A percentile compares a stretch with the other conserved stretches of the same genome.
These are phyloP conservation scores for Termitomyces sp. DNA, from an alignment of 768 basidiomycete genomes.

Conservation along the genomic window DNA sequence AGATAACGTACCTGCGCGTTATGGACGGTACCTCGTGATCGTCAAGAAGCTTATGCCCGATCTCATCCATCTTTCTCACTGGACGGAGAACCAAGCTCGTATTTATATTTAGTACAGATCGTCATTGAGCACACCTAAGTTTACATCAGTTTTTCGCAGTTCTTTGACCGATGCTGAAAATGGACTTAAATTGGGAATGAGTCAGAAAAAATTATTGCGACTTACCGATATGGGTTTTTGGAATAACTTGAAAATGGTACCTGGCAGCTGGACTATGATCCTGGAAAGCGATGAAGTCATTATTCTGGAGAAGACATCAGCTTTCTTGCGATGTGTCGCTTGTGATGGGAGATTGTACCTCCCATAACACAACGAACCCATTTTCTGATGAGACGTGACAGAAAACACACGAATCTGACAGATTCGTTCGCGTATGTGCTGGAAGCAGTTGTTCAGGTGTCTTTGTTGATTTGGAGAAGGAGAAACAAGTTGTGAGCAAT, in stretches of 20 bases:
- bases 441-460: conserved; percentile 3
- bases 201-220: neutral
- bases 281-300: conserved; percentile 48
- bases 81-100: neutral
- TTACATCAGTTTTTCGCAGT: conserved; percentile 42
- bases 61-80: conserved; percentile 33
- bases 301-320: conserved; percentile 35
- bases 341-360: conserved; percentile 31
- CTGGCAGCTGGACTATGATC: conserved; percentile 48
- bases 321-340: neutral
- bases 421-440: neutral
- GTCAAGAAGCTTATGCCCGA: conserved; percentile 56
- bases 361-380: conserved; percentile 49
- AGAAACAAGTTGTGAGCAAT: conserved; percentile 7
- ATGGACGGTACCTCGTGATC: conserved; percentile 36
- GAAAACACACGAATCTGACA: conserved; percentile 35
- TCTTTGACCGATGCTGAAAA: conserved; percentile 53
- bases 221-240: conserved; percentile 52
- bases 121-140: conserved; percentile 40
- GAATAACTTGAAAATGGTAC: conserved; percentile 52
- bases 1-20: conserved; percentile 42
- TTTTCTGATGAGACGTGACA: conserved; percentile 40
- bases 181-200: conserved; percentile 4
- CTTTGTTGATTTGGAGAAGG: conserved; percentile 8
- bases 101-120: neutral